Conservation (phyloP, 1,284 basidiomycete species). For the Marasmius oreades region DNA sequence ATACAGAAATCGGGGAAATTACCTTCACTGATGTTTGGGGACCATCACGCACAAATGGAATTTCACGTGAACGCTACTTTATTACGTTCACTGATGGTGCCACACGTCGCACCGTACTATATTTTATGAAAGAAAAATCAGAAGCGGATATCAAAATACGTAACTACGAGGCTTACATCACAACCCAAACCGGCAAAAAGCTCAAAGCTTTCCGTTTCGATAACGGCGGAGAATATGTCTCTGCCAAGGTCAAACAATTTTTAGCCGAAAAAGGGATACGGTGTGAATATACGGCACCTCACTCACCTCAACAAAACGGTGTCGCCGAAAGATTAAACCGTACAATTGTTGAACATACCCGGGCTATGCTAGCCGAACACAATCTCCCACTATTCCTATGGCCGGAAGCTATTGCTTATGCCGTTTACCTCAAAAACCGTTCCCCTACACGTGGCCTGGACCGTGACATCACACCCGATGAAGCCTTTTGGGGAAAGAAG, state of each 20-base stretch:
- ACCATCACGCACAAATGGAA: constrained; percentile 20
- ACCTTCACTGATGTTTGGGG: constrained; percentile 31
- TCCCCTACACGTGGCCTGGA: background rate
- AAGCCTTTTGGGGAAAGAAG: constrained; percentile 20
- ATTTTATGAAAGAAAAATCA: constrained; percentile 23
- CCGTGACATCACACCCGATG: constrained; percentile 19
- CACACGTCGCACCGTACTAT: constrained; percentile 19
- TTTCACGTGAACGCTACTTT: constrained; percentile 24
- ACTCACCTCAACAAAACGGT: constrained; percentile 19
- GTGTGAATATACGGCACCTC: constrained; percentile 4
- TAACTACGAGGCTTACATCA: background rate
- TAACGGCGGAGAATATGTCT: constrained; percentile 4
- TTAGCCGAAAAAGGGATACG: background rate
- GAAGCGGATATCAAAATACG: constrained; percentile 4
- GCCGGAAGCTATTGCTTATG: constrained; percentile 8
- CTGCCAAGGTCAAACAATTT: background rate
- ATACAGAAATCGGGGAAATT: constrained; percentile 21
- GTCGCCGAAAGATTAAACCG: constrained; percentile 21
- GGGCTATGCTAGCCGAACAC: constrained; percentile 19
- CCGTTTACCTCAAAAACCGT: constrained; percentile 8
- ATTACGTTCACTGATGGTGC: constrained; percentile 30
- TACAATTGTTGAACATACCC: constrained; percentile 15
- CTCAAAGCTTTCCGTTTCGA: background rate
- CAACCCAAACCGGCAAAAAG: background rate
- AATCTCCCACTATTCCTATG: constrained; percentile 17